These are phyloP conservation scores for Penicillium polonicum DNA, from an alignment of 2,329 filamentous ascomycete genomes.

Conservation along the genomic window DNA sequence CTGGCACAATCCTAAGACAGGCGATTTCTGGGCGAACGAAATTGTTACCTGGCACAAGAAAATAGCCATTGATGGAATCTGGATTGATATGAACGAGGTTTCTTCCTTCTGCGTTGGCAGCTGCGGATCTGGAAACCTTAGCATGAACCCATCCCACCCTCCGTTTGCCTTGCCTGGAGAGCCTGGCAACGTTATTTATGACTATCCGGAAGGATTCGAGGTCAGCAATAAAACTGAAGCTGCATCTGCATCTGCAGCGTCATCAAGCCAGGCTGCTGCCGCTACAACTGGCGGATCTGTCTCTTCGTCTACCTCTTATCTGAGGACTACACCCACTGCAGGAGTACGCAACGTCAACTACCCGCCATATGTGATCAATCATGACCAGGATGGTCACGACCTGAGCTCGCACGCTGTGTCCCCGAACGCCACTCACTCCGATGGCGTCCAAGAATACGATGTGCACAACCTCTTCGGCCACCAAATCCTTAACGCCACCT, in stretches of 20 bases:
- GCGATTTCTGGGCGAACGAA: conserved; percentile 60
- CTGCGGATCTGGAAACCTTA: conserved; percentile 65
- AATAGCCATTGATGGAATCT: conserved; percentile 54
- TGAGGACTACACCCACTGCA: conserved; percentile 60
- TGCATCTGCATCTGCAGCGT: conserved; percentile 56
- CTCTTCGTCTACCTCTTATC: conserved; percentile 47
- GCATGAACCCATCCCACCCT: conserved; percentile 67
- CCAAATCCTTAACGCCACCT: conserved; percentile 74
- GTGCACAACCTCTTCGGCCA: conserved; percentile 78
- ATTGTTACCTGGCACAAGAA: conserved; percentile 54
- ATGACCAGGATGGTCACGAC: conserved; percentile 63
- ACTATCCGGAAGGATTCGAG: conserved; percentile 69
- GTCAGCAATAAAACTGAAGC: conserved; percentile 68
- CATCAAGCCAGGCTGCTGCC: conserved; percentile 51
- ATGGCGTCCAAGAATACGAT: conserved; percentile 74
- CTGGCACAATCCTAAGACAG: conserved; percentile 59
- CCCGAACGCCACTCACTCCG: conserved; percentile 74
- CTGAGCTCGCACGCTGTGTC: conserved; percentile 70
- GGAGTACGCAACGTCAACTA: conserved; percentile 67
- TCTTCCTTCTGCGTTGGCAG: conserved; percentile 68
- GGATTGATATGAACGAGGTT: conserved; percentile 64
- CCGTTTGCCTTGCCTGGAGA: conserved; percentile 66
- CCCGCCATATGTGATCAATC: conserved; percentile 74
- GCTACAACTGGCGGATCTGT: conserved; percentile 34
- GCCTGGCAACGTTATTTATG: conserved; percentile 57